Percentiles rank a stretch among this genome's conserved stretches.
These are phyloP conservation scores for Penicillium turbatum DNA, from an alignment of 495 filamentous ascomycete genomes.

Conservation along the genomic window DNA sequence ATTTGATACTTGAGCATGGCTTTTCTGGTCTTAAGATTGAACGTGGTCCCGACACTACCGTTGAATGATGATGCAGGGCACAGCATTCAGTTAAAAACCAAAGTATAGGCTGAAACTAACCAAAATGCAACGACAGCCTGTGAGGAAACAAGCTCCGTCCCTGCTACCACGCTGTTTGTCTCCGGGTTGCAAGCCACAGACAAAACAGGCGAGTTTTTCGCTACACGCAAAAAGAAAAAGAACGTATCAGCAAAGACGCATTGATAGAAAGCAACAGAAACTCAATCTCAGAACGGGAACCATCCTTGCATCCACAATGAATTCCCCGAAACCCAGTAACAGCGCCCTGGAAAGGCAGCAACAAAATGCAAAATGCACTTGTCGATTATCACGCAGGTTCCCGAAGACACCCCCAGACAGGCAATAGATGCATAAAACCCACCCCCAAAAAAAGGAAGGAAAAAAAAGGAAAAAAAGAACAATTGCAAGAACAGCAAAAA, in stretches of 20 bases:
- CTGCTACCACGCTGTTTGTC: slow-evolving; percentile 62
- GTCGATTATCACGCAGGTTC: neutral
- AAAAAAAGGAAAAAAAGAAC: neutral
- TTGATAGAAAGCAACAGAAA: neutral
- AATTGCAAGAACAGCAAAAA: too few relatives aligned
- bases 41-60: neutral
- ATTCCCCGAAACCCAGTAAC: slow-evolving; percentile 13
- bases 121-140: slow-evolving; percentile 72
- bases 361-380: neutral
- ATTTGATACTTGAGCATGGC: neutral
- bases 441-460: slow-evolving; percentile 4
- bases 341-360: slow-evolving; percentile 4
- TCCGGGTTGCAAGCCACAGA: slow-evolving; percentile 60
- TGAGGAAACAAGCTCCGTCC: slow-evolving; percentile 71
- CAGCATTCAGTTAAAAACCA: neutral
- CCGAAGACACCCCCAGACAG: neutral
- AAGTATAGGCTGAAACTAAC: slow-evolving; percentile 37
- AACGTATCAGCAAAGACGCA: slow-evolving; percentile 6
- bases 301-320: slow-evolving; percentile 6
- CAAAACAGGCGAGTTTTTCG: slow-evolving; percentile 52
- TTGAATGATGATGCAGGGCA: neutral
- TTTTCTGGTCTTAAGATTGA: neutral
- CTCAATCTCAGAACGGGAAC: neutral
- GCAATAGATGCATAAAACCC: neutral
- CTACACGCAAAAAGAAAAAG: slow-evolving; percentile 21